Evolutionary conservation across 495 filamentous ascomycete species (phyloP).

Genomic region (Hypomontagnella monticulosa): DNA sequence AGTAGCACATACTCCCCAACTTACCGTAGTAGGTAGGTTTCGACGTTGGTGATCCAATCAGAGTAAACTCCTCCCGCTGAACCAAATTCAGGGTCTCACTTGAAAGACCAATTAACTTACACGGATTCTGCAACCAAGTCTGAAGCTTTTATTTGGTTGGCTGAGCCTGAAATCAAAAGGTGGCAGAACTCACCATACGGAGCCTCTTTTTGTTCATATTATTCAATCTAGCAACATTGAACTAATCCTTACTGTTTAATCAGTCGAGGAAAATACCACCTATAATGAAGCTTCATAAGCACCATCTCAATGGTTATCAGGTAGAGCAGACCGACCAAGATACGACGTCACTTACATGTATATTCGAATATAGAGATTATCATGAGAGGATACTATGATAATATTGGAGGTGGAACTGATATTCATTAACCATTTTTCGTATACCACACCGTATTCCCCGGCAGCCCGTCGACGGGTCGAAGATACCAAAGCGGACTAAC

Average conservation of each 20-base stretch:
- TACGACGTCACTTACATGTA: too few species aligned
- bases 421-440: constrained; percentile 2
- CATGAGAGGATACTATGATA: neutral
- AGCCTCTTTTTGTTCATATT: neutral
- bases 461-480: too few species aligned
- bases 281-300: too few species aligned
- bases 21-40: too few species aligned
- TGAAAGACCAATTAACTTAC: constrained; percentile 31
- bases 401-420: constrained; percentile 7
- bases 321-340: too few species aligned
- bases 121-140: neutral
- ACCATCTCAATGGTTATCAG: too few species aligned
- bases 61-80: neutral
- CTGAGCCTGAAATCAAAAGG: neutral
- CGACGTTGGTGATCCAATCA: too few species aligned
- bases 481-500: neutral
- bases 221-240: neutral
- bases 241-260: too few species aligned
- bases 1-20: too few species aligned
- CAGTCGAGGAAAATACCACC: too few species aligned
- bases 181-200: neutral
- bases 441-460: too few species aligned
- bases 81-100: constrained; percentile 15
- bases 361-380: too few species aligned
- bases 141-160: neutral